Conservation (phyloP, 73 alveolate genomes). For the Paramecium biaurelia region DNA sequence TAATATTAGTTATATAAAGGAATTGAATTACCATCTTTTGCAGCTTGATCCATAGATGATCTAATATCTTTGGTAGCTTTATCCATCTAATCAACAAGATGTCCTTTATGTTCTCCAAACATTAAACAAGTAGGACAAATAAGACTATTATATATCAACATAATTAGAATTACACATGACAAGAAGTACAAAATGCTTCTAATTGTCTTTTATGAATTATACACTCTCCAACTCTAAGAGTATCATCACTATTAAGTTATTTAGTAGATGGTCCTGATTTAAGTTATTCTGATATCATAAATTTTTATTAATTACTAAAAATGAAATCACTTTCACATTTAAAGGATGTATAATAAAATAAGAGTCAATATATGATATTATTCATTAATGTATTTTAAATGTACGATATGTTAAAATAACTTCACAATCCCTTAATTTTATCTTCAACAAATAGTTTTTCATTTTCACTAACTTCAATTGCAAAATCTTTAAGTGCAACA, state of each 20-base stretch:
- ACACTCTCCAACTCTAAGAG: constrained; percentile 32
- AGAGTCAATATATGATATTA: not conserved
- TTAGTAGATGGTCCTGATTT: constrained; percentile 24
- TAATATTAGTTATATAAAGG: not conserved
- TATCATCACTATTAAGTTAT: constrained; percentile 6
- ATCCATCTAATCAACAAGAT: constrained; percentile 49
- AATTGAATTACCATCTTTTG: not conserved
- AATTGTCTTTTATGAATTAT: not conserved
- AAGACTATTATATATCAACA: too few relatives aligned
- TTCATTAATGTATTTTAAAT: not conserved
- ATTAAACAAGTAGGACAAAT: constrained; percentile 64
- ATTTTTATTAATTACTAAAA: not conserved
- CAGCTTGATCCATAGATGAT: not conserved
- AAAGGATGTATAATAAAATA: not conserved
- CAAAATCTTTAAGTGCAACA: constrained; percentile 16
- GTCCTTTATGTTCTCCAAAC: constrained; percentile 65
- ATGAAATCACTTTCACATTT: not conserved
- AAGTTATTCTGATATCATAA: constrained; percentile 4
- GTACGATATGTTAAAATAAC: not conserved
- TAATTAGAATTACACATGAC: too few relatives aligned
- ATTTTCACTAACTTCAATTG: constrained; percentile 32
- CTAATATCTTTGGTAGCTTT: constrained; percentile 50
- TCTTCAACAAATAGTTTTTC: constrained; percentile 15
- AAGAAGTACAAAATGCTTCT: constrained; percentile 36
- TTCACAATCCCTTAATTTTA: constrained; percentile 43